These are phyloP conservation scores for Ramularia collo-cygni DNA, from an alignment of 2,329 filamentous ascomycete species.

Conservation along the genomic window DNA sequence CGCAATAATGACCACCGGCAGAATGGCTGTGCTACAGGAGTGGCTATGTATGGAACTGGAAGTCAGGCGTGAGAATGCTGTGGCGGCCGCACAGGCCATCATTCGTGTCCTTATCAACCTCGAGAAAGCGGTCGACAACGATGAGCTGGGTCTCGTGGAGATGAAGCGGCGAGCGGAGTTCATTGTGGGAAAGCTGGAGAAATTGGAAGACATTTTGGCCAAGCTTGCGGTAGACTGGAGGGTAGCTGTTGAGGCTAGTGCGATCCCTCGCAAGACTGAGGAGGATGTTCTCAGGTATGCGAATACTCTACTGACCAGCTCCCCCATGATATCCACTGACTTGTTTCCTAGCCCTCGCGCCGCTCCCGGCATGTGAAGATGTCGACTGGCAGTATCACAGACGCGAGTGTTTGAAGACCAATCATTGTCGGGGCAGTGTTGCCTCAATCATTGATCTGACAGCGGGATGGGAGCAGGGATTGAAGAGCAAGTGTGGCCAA, in stretches of 20 bases:
- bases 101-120: conserved; percentile 2
- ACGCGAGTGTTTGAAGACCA: too few relatives aligned
- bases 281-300: too few relatives aligned
- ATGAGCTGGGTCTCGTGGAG: conserved; percentile 4
- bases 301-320: too few relatives aligned
- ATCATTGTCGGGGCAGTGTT: neutral
- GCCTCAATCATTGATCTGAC: neutral
- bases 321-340: too few relatives aligned
- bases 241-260: neutral
- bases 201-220: neutral
- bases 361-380: neutral
- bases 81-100: conserved; percentile 5
- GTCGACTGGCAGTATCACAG: too few relatives aligned
- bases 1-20: conserved; percentile 1
- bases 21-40: neutral
- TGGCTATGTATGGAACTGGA: conserved; percentile 6
- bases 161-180: conserved; percentile 3
- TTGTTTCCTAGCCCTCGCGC: too few relatives aligned
- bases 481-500: too few relatives aligned
- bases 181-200: neutral
- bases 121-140: neutral
- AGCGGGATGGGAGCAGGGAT: neutral
- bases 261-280: too few relatives aligned
- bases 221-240: neutral
- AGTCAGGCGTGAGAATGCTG: conserved; percentile 8